These are phyloP conservation scores for Mitragyna speciosa DNA, from an alignment of 257 asterid species.

Conservation along the genomic window DNA sequence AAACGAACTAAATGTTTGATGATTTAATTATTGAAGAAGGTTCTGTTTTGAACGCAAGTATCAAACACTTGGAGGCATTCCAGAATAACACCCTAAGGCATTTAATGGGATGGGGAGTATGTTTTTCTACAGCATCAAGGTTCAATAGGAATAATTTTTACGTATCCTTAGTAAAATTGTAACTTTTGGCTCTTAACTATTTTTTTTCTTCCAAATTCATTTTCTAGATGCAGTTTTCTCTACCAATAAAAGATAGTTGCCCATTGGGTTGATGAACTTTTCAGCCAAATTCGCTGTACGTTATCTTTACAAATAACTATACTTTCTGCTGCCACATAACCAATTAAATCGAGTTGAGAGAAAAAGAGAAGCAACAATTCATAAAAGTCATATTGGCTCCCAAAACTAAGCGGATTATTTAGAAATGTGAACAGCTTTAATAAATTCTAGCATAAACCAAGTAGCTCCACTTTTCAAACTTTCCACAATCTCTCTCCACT, in stretches of 20 bases:
- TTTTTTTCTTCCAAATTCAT: too few species aligned
- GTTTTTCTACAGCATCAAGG: too few species aligned
- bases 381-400: neutral
- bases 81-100: too few species aligned
- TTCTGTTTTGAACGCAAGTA: too few species aligned
- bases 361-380: neutral
- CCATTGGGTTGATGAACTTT: neutral
- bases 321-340: neutral
- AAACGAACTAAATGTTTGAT: too few species aligned
- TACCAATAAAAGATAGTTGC: neutral
- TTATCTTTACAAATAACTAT: neutral
- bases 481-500: neutral
- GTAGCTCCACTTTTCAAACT: neutral
- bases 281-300: neutral
- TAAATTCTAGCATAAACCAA: neutral
- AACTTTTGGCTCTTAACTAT: too few species aligned
- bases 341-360: neutral
- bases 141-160: too few species aligned
- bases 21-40: too few species aligned
- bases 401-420: neutral
- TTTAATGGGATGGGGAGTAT: too few species aligned
- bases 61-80: too few species aligned
- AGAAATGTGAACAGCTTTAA: neutral
- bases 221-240: too few species aligned
- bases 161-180: too few species aligned